Evolutionary conservation across 1,284 basidiomycete genomes (phyloP), one percentile per base, ranked within the genome.

Genomic region (Fomitopsis pinicola): DNA sequence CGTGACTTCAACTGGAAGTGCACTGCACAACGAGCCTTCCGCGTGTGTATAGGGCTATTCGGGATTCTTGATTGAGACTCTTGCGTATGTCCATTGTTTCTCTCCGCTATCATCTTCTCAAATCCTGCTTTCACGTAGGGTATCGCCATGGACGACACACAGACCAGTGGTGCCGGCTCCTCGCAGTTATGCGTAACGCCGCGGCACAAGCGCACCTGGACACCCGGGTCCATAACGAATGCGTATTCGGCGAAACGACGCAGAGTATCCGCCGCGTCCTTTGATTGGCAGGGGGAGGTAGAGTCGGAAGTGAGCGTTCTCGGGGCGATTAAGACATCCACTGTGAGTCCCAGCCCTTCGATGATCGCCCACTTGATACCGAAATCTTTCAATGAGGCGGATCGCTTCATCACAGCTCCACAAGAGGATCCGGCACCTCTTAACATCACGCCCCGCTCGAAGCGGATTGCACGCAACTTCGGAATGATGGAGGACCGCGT

Each of bases 401-500:
- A 82, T 65, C 75, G 81, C 26, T 82, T 82, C 67, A 77, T 81
- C 19, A 68, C 80, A 9, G 70, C 74, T 15, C 76, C 76, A 5
- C 74, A 74, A 42, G 71, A 77, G 6, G 67, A 69, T 7, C 69
- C 74, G 2, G 67, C 80, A 26, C 81, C 80, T 4, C 73, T 81
- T 38, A 74, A 80, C 53, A 77, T 67, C 5, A 82, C 80, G 0
- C 80, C 80, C 15, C 80, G 80, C 52, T 79, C 80, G 14, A 76
- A 76, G 55, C 76, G 81, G 45, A 80, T 82, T 36, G 80, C 80
- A 40, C 78, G 78, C 59, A 71, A 75, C 12, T 79, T 82, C 50
- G 80, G 80, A 10, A 74, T 81, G 55, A 66, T 76, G 8, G 79
- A 80, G 48, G 81, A 82, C 57, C 77, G 77, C 52, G 63, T 82